phyloP scores from a whole-genome alignment of 345 rosid genomes.

The Eucalyptus leucophloia region DNA sequence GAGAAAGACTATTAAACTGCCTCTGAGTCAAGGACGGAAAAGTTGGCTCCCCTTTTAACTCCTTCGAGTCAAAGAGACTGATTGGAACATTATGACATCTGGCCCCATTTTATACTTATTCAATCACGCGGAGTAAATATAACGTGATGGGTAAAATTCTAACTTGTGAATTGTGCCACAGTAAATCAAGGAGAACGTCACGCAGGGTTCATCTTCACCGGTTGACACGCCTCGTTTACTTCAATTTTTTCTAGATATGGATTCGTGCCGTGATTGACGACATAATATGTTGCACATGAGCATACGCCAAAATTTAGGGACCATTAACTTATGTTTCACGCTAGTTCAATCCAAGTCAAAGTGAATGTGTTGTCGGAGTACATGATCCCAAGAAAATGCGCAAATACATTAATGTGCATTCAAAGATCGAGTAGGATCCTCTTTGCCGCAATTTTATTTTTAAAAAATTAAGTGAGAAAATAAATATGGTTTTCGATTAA shows the following conservation, averaged over 20 bases:
- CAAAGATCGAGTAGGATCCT: background rate
- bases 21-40: too few relatives aligned
- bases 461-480: background rate
- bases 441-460: background rate
- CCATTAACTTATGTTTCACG: background rate
- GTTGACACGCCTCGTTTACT: background rate
- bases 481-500: background rate
- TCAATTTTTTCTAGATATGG: background rate
- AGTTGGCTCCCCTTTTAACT: too few relatives aligned
- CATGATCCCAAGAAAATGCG: background rate
- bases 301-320: background rate
- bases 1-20: too few relatives aligned
- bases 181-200: background rate
- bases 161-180: background rate
- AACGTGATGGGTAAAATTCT: background rate
- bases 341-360: background rate
- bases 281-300: background rate
- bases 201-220: background rate
- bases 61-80: background rate
- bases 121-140: background rate
- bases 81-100: background rate
- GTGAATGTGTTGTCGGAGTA: background rate
- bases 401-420: background rate
- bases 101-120: background rate
- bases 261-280: background rate